Evolutionary conservation across 2,329 filamentous ascomycete genomes (phyloP).

Genomic region (Herpomyces periplanetae): DNA sequence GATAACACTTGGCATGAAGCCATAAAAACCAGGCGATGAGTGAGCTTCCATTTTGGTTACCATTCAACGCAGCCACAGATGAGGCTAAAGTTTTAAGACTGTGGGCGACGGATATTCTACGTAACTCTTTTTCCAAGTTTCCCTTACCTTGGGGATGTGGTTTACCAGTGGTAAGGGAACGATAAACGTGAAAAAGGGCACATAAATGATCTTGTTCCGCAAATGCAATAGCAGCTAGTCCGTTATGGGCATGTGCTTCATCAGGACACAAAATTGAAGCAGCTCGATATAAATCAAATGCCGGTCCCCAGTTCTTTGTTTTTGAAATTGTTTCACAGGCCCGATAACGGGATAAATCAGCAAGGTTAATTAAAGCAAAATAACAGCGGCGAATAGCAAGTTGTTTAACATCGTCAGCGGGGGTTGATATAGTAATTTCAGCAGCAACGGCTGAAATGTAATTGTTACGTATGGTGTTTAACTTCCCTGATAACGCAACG

Average conservation of each 20-base stretch:
- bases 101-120: not conserved
- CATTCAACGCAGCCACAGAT: not conserved
- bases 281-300: slow-evolving; percentile 45
- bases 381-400: slow-evolving; percentile 34
- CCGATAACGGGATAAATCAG: slow-evolving; percentile 62
- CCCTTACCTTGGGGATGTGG: slow-evolving; percentile 31
- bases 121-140: slow-evolving; percentile 48
- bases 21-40: slow-evolving; percentile 47
- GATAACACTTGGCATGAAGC: slow-evolving; percentile 48
- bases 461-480: slow-evolving; percentile 4
- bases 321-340: slow-evolving; percentile 28
- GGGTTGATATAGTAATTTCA: slow-evolving; percentile 9
- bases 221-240: slow-evolving; percentile 49
- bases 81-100: not conserved
- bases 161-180: slow-evolving; percentile 29
- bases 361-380: slow-evolving; percentile 42
- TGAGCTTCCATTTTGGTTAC: slow-evolving; percentile 5
- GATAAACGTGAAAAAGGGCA: slow-evolving; percentile 59
- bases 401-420: slow-evolving; percentile 13
- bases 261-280: slow-evolving; percentile 37
- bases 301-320: slow-evolving; percentile 33
- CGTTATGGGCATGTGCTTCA: slow-evolving; percentile 51
- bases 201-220: slow-evolving; percentile 41
- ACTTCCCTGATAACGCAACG: slow-evolving; percentile 1
- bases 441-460: slow-evolving; percentile 9